These are phyloP conservation scores for Neophaeococcomyces aloes DNA, from an alignment of 2,329 filamentous ascomycete genomes.

Conservation along the genomic window DNA sequence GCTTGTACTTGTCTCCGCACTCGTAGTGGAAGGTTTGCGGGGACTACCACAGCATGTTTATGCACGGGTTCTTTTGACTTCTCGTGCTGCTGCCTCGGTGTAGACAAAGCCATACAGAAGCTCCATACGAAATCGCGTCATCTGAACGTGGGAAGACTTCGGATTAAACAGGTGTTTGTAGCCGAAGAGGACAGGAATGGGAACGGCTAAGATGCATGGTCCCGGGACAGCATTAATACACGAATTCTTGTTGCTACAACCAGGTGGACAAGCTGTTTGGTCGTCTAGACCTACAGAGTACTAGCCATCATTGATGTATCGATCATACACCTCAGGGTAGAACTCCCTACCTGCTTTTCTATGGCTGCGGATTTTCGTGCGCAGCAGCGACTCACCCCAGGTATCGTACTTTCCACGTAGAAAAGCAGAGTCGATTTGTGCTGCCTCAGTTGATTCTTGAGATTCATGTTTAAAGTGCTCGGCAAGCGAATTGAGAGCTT, in stretches of 20 bases:
- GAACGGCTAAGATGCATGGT: no score
- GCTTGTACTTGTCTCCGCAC: no score
- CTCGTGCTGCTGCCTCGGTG: no score
- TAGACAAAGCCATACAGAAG: background rate
- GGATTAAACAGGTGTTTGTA: no score
- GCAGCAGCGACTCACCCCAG: constrained; percentile 45
- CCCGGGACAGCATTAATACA: no score
- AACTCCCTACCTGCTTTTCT: constrained; percentile 39
- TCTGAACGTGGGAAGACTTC: no score
- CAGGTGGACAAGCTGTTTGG: no score
- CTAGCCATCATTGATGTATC: constrained; percentile 35
- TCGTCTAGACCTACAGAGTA: background rate
- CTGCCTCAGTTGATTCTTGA: constrained; percentile 29
- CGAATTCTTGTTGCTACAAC: no score
- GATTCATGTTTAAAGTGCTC: constrained; percentile 28
- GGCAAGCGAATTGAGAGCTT: constrained; percentile 29
- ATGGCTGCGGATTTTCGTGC: constrained; percentile 46
- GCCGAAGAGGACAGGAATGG: no score
- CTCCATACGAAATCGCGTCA: background rate
- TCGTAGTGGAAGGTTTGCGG: no score
- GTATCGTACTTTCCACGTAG: constrained; percentile 42
- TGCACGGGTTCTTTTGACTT: no score
- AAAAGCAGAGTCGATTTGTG: constrained; percentile 41
- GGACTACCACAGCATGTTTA: no score
- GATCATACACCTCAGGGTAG: constrained; percentile 40